Evolutionary conservation across 164 flowering plant species (phyloP).

Genomic region (Aristolochia contorta): DNA sequence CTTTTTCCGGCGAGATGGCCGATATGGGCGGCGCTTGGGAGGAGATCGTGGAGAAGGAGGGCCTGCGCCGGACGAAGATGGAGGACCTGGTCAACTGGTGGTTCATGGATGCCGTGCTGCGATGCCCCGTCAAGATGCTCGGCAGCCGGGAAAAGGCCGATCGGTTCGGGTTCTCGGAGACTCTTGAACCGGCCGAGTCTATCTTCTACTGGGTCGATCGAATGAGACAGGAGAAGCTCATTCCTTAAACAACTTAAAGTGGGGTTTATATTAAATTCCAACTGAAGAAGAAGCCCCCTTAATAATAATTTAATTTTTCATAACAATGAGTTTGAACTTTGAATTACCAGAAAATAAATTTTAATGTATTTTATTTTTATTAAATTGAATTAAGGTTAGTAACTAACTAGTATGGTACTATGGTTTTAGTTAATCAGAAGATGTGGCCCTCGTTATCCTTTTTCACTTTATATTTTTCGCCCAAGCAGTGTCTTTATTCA

Average conservation of each 20-base stretch:
- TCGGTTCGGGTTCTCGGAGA: slow-evolving; percentile 39
- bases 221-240: slow-evolving; percentile 60
- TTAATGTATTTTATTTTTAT: too few species aligned
- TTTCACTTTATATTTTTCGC: background rate
- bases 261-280: too few species aligned
- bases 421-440: background rate
- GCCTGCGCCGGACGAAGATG: slow-evolving; percentile 40
- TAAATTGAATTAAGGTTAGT: background rate
- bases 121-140: slow-evolving; percentile 50
- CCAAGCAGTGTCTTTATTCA: background rate
- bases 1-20: slow-evolving; percentile 36
- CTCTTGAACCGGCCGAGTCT: slow-evolving; percentile 40
- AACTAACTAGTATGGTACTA: background rate
- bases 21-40: slow-evolving; percentile 55
- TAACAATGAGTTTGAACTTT: too few species aligned
- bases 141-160: slow-evolving; percentile 49
- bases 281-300: too few species aligned
- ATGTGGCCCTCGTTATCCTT: background rate
- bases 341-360: too few species aligned
- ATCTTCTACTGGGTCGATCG: slow-evolving; percentile 63
- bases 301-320: too few species aligned
- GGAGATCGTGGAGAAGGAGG: slow-evolving; percentile 51
- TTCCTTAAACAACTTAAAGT: slow-evolving; percentile 53
- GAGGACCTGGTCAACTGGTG: slow-evolving; percentile 76
- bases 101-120: slow-evolving; percentile 53